These are phyloP conservation scores for Bonia amplexicaulis DNA, from an alignment of 176 grass and related monocot species.

Conservation along the genomic window DNA sequence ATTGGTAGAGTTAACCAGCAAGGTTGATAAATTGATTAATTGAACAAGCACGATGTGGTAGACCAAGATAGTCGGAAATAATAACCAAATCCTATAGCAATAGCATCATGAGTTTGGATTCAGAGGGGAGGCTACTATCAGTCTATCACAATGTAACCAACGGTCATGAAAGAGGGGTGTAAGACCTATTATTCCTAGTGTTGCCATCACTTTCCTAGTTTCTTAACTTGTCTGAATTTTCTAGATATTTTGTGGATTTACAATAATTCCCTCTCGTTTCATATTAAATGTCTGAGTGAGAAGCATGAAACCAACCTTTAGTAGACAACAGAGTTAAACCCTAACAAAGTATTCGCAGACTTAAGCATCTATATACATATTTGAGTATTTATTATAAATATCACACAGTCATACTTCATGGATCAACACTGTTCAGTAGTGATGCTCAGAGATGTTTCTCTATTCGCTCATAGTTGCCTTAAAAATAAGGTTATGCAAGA, in stretches of 20 bases:
- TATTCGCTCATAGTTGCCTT: neutral
- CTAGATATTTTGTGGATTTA: neutral
- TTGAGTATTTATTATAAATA: neutral
- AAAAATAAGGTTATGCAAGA: slow-evolving; percentile 15
- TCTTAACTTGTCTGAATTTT: neutral
- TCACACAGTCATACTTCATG: slow-evolving; percentile 2
- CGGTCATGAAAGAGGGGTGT: neutral
- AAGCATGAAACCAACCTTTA: slow-evolving; percentile 12
- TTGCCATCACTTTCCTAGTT: slow-evolving; percentile 1
- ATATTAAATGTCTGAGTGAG: neutral
- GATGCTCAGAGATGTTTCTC: slow-evolving; percentile 1
- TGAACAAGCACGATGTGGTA: too few relatives aligned
- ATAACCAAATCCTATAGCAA: neutral
- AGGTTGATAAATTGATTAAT: neutral
- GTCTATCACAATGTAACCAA: neutral
- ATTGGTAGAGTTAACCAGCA: neutral
- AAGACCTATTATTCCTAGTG: neutral
- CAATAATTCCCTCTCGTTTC: neutral
- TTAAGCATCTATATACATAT: neutral
- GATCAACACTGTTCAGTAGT: neutral
- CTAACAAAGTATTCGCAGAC: neutral
- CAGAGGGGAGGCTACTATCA: neutral
- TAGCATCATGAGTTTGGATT: neutral
- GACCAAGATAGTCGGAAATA: neutral
- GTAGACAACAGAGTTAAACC: neutral